Evolutionary conservation across 1,284 basidiomycete species (phyloP), one percentile per base, ranked within the genome.

Genomic region (Leccinum pseudoinsigne): DNA sequence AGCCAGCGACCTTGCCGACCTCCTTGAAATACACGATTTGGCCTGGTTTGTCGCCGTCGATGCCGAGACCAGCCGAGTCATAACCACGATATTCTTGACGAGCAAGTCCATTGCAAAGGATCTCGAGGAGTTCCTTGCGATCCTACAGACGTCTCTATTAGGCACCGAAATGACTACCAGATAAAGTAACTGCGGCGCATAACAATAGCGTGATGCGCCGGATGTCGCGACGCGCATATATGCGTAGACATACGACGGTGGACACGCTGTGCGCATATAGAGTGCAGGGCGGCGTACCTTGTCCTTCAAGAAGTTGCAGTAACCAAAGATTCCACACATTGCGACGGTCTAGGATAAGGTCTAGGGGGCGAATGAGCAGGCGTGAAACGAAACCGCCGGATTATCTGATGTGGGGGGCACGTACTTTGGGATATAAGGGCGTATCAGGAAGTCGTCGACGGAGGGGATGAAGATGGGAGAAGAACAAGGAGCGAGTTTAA

Each of bases 51-150:
- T 99, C 96, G 42, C 96, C 97, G 74, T 99, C 97, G 70, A 98
- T 87, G 68, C 93, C 94, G 67, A 99, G 86, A 76, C 96, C 95
- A 11, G 97, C 97, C 72, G 93, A 95, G 79, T 99, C 97, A 77
- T 99, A 98, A 58, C 97, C 96, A 76, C 97, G 92, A 81, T 99
- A 99, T 77, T 99, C 97, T 72, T 98, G 90, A 66, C 97, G 90
- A 58, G 93, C 89, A 66, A 99, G 91, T 69, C 96, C 97, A 68
- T 92, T 93, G 76, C 90, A 88, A 62, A 99, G 88, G 65, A 95
- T 89, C 72, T 99, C 95, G 69, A 97, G 89, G 70, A 98, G 86
- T 71, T 94, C 90, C 77, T 93, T 91, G 74, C 97, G 94, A 78
- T 92, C 89, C 94, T 96, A 74, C 63, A 55, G 58, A 65, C 58